Evolutionary conservation across 495 filamentous ascomycete species (phyloP).

Genomic region (Symbiotaphrina buchneri): DNA sequence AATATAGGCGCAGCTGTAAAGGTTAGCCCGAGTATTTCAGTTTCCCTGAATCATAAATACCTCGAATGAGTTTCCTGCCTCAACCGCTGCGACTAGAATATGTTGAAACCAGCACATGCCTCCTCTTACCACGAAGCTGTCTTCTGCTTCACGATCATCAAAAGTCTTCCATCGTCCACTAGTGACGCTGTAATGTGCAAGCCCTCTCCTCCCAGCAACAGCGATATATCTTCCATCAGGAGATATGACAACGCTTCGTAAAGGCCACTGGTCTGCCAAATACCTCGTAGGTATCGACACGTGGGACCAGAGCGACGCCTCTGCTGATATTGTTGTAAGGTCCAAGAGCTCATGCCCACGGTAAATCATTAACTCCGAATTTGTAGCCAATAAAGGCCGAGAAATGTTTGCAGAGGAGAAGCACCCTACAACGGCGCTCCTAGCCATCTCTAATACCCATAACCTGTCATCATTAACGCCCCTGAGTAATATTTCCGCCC

Average conservation of each 20-base stretch:
- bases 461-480: slow-evolving; percentile 47
- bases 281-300: slow-evolving; percentile 70
- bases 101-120: slow-evolving; percentile 99
- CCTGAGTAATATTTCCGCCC: slow-evolving; percentile 61
- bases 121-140: slow-evolving; percentile 76
- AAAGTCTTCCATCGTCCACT: slow-evolving; percentile 95
- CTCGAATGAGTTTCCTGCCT: slow-evolving; percentile 63
- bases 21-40: background rate
- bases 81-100: slow-evolving; percentile 82
- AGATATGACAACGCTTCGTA: slow-evolving; percentile 66
- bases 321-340: slow-evolving; percentile 76
- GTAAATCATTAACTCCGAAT: slow-evolving; percentile 70
- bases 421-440: slow-evolving; percentile 75
- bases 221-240: slow-evolving; percentile 86
- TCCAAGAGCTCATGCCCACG: slow-evolving; percentile 81
- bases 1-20: slow-evolving; percentile 61
- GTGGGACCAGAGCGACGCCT: slow-evolving; percentile 81
- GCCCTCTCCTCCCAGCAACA: slow-evolving; percentile 72
- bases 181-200: slow-evolving; percentile 89
- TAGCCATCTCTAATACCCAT: slow-evolving; percentile 79
- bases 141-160: slow-evolving; percentile 55
- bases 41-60: slow-evolving; percentile 15
- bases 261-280: slow-evolving; percentile 78
- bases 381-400: slow-evolving; percentile 70
- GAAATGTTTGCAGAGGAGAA: slow-evolving; percentile 78